These are phyloP conservation scores for Chlamydomonas applanata DNA, from an alignment of 139 green algal genomes.

Conservation along the genomic window DNA sequence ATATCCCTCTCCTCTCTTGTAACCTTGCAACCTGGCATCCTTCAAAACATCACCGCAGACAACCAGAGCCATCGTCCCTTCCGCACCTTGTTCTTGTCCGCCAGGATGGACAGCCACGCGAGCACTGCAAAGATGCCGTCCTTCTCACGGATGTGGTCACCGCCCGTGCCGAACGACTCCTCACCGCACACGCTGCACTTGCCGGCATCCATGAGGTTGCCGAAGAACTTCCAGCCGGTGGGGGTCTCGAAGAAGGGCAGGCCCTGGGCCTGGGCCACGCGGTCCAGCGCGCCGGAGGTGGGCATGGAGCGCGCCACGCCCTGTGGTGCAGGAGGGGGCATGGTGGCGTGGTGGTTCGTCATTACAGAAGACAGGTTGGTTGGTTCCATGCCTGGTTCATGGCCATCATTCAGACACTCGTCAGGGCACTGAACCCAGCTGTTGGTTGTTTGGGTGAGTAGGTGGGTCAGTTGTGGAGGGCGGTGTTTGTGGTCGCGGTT, in stretches of 20 bases:
- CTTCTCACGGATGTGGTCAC: constrained; percentile 98
- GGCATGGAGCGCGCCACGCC: constrained; percentile 97
- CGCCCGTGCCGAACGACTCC: constrained; percentile 96
- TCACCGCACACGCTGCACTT: constrained; percentile 95
- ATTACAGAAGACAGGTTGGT: too few relatives aligned
- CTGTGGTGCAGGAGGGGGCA: constrained; percentile 33
- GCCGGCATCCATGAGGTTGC: constrained; percentile 97
- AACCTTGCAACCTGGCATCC: background rate
- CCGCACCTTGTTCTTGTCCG: constrained; percentile 82
- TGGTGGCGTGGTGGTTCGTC: too few relatives aligned
- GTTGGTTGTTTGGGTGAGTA: too few relatives aligned
- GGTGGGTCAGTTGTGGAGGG: too few relatives aligned
- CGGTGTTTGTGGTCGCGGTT: too few relatives aligned
- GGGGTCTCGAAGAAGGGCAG: constrained; percentile 94
- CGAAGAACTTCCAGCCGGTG: constrained; percentile 99
- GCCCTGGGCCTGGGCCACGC: constrained; percentile 79
- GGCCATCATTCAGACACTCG: too few relatives aligned
- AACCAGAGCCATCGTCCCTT: background rate
- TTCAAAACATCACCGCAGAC: background rate
- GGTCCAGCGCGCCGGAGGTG: constrained; percentile 92
- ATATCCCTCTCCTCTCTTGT: background rate
- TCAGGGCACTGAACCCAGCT: too few relatives aligned
- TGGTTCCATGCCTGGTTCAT: too few relatives aligned
- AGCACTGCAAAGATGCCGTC: constrained; percentile 97
- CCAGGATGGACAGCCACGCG: constrained; percentile 87